phyloP scores from a whole-genome alignment of 2,329 filamentous ascomycete genomes.

The Magnaporthiopsis incrustans region DNA sequence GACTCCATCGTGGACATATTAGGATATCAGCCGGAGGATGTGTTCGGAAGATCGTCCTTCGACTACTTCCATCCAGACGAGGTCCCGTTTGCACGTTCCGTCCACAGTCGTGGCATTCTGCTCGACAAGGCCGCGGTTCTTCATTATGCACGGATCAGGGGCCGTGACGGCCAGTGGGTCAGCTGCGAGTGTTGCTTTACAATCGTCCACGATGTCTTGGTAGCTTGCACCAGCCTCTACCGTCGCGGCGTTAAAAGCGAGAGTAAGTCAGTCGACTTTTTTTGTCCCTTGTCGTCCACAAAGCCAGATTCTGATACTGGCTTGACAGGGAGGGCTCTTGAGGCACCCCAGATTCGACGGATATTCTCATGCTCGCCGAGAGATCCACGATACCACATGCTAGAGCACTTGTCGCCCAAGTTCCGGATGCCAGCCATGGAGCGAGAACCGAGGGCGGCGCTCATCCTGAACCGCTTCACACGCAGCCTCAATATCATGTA shows the following conservation, averaged over 20 bases:
- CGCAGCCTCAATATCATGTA: slow-evolving; percentile 80
- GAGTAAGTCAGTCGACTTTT: slow-evolving; percentile 46
- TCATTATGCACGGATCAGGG: slow-evolving; percentile 66
- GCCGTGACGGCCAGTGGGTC: slow-evolving; percentile 63
- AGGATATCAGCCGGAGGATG: slow-evolving; percentile 68
- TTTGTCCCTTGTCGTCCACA: not conserved
- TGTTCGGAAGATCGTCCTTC: slow-evolving; percentile 70
- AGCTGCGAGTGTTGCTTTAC: slow-evolving; percentile 86
- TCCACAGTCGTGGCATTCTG: slow-evolving; percentile 65
- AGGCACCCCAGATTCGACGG: slow-evolving; percentile 69
- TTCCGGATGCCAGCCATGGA: slow-evolving; percentile 57
- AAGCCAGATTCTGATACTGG: slow-evolving; percentile 9
- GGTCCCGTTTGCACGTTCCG: slow-evolving; percentile 61
- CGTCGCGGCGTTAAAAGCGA: slow-evolving; percentile 59
- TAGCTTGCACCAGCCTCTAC: slow-evolving; percentile 78
- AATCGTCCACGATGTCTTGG: slow-evolving; percentile 78
- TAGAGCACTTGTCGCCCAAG: slow-evolving; percentile 75
- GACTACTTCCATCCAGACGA: slow-evolving; percentile 83
- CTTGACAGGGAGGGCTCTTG: slow-evolving; percentile 59
- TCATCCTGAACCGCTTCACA: slow-evolving; percentile 83
- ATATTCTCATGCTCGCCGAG: slow-evolving; percentile 74
- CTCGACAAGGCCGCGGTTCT: slow-evolving; percentile 81
- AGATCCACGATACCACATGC: slow-evolving; percentile 84
- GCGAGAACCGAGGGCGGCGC: slow-evolving; percentile 72
- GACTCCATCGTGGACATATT: slow-evolving; percentile 79